Evolutionary conservation across 148 eudicot genomes (phyloP).

Genomic region (Cornus suecica): DNA sequence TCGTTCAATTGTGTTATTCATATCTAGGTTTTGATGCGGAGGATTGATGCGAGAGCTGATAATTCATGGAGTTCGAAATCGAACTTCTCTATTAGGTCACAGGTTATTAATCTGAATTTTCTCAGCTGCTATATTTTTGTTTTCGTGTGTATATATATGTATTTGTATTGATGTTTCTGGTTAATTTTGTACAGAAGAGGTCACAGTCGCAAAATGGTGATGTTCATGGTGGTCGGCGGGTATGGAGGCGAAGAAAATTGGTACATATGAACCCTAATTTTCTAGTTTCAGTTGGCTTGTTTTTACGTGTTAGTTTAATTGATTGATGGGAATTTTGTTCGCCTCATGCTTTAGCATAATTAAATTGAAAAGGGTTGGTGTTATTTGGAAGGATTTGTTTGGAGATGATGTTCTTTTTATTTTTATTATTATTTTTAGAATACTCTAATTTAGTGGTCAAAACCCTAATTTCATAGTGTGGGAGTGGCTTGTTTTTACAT

Average conservation of each 20-base stretch:
- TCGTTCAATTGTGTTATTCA: constrained; percentile 1
- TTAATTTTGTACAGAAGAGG: background rate
- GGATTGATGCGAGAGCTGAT: constrained; percentile 15
- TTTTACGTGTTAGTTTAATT: background rate
- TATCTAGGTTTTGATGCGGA: constrained; percentile 24
- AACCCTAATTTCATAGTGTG: too few relatives aligned
- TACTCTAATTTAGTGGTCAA: too few relatives aligned
- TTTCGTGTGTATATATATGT: background rate
- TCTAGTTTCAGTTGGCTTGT: background rate
- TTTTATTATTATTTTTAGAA: too few relatives aligned
- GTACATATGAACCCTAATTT: constrained; percentile 25
- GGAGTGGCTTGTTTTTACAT: too few relatives aligned
- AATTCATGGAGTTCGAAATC: constrained; percentile 17
- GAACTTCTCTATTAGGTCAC: constrained; percentile 27
- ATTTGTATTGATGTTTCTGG: background rate
- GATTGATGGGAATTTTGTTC: background rate
- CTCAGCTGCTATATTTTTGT: background rate
- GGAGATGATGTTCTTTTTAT: too few relatives aligned
- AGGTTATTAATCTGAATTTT: constrained; percentile 24
- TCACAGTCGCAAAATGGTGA: constrained; percentile 33
- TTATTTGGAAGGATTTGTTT: too few relatives aligned
- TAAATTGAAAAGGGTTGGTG: too few relatives aligned
- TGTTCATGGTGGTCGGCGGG: constrained; percentile 41
- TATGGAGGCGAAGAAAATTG: constrained; percentile 93
- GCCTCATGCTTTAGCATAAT: too few relatives aligned